Evolutionary conservation across 2,329 filamentous ascomycete species (phyloP), one percentile per base, ranked within the genome.

Genomic region (Lachnellula arida): DNA sequence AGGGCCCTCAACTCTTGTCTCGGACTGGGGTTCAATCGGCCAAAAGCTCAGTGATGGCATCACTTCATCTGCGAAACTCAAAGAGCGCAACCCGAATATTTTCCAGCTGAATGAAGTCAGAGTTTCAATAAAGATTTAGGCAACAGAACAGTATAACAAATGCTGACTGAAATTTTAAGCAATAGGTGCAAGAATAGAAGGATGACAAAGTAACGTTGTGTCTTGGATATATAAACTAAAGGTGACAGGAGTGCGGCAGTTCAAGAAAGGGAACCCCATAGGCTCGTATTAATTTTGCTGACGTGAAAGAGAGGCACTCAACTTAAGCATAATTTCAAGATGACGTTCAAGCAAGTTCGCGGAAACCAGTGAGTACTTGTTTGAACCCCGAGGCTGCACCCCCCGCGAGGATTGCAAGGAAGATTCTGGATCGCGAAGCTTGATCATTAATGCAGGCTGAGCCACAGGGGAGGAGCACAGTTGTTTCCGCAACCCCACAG

Each of bases 321-420:
- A 56, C 44, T 59, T 59, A 61, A 61, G 59, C 59, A 59, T 59
- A 59, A 61, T 39, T 43, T 43, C n/a, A 46, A 44, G 34, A 55
- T 54, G 51, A 53, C 44, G 43, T 25, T 46, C 49, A 9, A 52
- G 19, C 47, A 35, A n/a, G 6, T 44, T 25, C 19, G 23, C n/a
- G 53, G n/a, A 2, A 43, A 44, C 17, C n/a, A 58, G 54, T 58
- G 47, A 42, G 4, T 44, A 46, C 54, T 61, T 52, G 58, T 58
- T 56, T 54, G 49, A 44, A 53, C 35, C 28, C 32, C n/a, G 39
- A 25, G 46, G 46, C 32, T 51, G 49, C 11, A 23, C 11, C 39
- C 5, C 11, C 34, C 12, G n/a, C 35, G 35, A 39, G 35, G 12
- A 47, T 34, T 60, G 54, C 51, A 54, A 52, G 40, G 25, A 42